Evolutionary conservation across 106 monocot genomes (phyloP), one percentile per base, ranked within the genome.

Genomic region (Gastrodia elata): DNA sequence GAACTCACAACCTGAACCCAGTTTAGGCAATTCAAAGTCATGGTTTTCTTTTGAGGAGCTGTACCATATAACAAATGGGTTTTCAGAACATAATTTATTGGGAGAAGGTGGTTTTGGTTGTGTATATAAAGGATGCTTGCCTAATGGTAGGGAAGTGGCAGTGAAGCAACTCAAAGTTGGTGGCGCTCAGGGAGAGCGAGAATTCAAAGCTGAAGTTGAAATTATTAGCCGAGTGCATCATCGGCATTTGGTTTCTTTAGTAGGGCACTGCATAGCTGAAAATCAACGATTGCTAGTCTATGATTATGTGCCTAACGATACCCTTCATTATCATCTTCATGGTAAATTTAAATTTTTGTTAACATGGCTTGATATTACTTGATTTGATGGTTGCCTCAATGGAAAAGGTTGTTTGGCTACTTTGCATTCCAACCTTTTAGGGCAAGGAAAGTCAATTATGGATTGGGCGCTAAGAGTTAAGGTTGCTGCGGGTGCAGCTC

Each of bases 71-170:
- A 96, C 96, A 69, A 42, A 86, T 81, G 87, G 92, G 30, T 92
- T 96, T 71, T 82, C 90, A 30, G 49, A 65, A 20, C 68, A 86
- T 33, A 90, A 92, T 83, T 71, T 90, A 30, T 71, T 96, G 61
- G 96, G 96, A 16, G 87, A 92, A 83, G 96, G 96, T 71, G 96
- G 92, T 40, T 96, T 96, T 78, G 96, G 96, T 24, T 83, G 79
- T 75, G 96, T 96, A 20, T 92, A 88, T 73, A 96, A 92, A 82
- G 96, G 96, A 39, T 39, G 64, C 43, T 68, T 92, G 38, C 58
- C 68, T 15, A 92, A 96, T 84, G 92, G 90, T 68, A 86, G 92
- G 68, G 92, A 90, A 72, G 86, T 96, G 10, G 96, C 96, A 1
- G 90, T 96, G 68, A 96, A 96, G 71, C 87, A 89, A 75, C 84